Base-by-base conservation (phyloP, 305 asterid species). In the Fraxinus xanthoxyloides region DNA sequence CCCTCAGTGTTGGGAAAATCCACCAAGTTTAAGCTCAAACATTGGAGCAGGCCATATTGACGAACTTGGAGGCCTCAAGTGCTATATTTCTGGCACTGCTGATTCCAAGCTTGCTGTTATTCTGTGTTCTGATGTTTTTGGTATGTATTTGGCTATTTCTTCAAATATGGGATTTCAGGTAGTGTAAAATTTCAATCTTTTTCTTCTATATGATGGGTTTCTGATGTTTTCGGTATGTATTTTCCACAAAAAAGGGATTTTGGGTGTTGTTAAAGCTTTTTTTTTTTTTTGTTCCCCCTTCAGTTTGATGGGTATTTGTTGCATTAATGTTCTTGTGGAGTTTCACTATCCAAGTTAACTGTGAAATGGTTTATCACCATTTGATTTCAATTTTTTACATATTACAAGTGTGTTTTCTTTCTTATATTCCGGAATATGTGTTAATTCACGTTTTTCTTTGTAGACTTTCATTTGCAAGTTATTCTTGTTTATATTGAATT, bases 1-100 rank as follows among this genome's bases (percentile, higher is more conserved):
- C 21, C 80, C 80, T 31, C 92, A 91, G 88, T 91, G 97, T 80
- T 89, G 91, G 65, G 88, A 83, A 24, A 92, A 92, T 48, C 92
- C 94, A 30, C 94, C 94, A 30, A 75, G 73, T 15, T 78, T 82
- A 21, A 79, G 77, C 84, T 38, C 90, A 26, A 76, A 69, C 80
- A 17, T 70, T 51, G 92, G 92, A 77, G 82, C 17, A 21, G 97
- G 94, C 9, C 81, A 81, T 76, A 91, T 87, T 43, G 84, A 88
- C 82, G 82, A 90, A 26, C 1, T 92, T 30, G 97, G 92, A 46
- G 95, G 97, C 5, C 89, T 85, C 77, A 86, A 77, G 51, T 80
- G 86, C 63, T 90, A 91, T 46, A 51, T 88, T 54, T 76, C 90
- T 12, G 93, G 96, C 70, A 81, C 92, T 34, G 59, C 80, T 82